Percentiles rank a stretch among this genome's conserved stretches.
phyloP scores from a whole-genome alignment of 257 asterid species.

The Scutellaria minor region DNA sequence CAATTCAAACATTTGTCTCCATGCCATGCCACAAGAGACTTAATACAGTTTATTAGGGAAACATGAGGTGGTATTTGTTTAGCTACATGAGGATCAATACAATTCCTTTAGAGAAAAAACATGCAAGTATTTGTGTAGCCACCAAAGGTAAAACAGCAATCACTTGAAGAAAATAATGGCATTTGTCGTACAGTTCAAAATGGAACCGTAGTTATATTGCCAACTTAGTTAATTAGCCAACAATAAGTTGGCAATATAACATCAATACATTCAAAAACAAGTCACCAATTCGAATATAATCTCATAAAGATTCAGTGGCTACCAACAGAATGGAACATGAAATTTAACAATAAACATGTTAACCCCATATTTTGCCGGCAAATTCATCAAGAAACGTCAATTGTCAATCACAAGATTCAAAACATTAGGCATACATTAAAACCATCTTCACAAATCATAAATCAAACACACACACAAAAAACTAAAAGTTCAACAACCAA shows the following conservation, averaged over 20 bases:
- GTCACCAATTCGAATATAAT: not conserved
- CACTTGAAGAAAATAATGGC: not conserved
- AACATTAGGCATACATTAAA: not conserved
- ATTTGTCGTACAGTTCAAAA: slow-evolving; percentile 9
- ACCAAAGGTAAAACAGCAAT: not conserved
- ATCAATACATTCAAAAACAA: slow-evolving; percentile 7
- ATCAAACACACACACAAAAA: slow-evolving; percentile 21
- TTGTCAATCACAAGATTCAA: too few relatives aligned
- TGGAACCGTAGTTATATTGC: not conserved
- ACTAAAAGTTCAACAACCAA: slow-evolving; percentile 18
- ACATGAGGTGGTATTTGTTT: not conserved
- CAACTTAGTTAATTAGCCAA: not conserved
- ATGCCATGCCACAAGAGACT: too few relatives aligned
- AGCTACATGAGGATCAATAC: slow-evolving; percentile 11
- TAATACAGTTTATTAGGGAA: not conserved
- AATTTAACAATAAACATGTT: not conserved
- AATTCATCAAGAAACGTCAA: slow-evolving; percentile 7
- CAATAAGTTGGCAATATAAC: not conserved
- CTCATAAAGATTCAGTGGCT: not conserved
- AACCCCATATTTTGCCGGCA: not conserved
- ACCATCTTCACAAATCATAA: slow-evolving; percentile 19
- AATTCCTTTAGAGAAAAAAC: not conserved
- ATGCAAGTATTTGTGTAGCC: not conserved
- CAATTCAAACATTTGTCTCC: too few relatives aligned
- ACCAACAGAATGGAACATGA: not conserved